These are phyloP conservation scores for Rutidosis leptorrhynchoides DNA, from an alignment of 129 eudicot species.

Conservation along the genomic window DNA sequence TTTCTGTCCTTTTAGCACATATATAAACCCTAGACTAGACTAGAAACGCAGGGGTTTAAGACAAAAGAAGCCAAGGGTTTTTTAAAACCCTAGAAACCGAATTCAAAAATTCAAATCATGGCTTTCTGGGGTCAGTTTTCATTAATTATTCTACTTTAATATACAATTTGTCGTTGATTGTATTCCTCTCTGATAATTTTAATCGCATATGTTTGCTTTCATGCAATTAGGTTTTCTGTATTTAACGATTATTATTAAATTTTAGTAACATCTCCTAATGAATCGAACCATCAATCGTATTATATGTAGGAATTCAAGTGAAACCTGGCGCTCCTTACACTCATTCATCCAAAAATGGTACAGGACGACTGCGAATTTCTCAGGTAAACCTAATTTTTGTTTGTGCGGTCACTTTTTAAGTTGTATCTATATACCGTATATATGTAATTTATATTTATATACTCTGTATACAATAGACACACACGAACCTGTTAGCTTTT, in stretches of 20 bases:
- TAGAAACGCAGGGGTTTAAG: constrained; percentile 22
- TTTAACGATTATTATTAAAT: not conserved
- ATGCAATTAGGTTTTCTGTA: constrained; percentile 1
- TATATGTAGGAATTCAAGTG: constrained; percentile 61
- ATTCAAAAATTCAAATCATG: constrained; percentile 16
- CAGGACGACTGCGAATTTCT: constrained; percentile 68
- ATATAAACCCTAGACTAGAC: constrained; percentile 28
- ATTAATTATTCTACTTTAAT: not conserved
- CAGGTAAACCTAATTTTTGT: constrained; percentile 45
- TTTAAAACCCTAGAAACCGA: not conserved
- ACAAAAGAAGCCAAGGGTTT: not conserved
- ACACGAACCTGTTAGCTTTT: too few relatives aligned
- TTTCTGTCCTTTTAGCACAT: not conserved
- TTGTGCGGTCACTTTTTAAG: not conserved
- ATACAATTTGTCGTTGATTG: not conserved
- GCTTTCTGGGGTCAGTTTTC: constrained; percentile 33
- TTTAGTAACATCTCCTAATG: not conserved
- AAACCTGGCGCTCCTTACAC: constrained; percentile 75
- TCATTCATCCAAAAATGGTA: constrained; percentile 37
- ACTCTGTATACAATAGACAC: too few relatives aligned
- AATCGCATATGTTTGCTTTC: constrained; percentile 5
- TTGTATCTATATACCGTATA: not conserved
- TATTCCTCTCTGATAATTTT: not conserved
- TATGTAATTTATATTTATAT: not conserved
- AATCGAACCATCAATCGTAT: not conserved